Conservation (phyloP, 1,284 basidiomycete species). For the Tetrapyrgos nigripes region DNA sequence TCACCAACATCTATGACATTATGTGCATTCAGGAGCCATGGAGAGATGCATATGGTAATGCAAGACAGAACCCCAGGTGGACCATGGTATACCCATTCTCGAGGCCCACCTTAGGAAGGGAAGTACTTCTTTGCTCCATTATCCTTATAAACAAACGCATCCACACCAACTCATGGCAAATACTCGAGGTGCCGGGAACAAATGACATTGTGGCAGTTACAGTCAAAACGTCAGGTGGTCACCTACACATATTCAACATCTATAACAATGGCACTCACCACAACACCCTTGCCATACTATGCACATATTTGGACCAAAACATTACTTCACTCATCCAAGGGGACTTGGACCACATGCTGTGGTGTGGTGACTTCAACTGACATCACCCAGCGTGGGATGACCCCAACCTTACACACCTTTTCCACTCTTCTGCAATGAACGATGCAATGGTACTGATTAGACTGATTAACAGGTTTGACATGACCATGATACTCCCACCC, state of each 20-base stretch:
- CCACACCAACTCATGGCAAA: slow-evolving; percentile 28
- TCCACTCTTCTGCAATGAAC: slow-evolving; percentile 24
- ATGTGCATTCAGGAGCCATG: slow-evolving; percentile 36
- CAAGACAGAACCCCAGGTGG: slow-evolving; percentile 17
- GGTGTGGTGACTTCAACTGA: slow-evolving; percentile 55
- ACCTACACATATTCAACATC: slow-evolving; percentile 31
- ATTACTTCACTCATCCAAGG: not conserved
- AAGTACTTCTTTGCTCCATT: slow-evolving; percentile 20
- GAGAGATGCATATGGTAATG: slow-evolving; percentile 21
- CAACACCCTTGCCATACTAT: slow-evolving; percentile 10
- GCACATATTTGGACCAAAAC: not conserved
- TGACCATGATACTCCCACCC: slow-evolving; percentile 34
- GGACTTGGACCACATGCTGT: slow-evolving; percentile 23
- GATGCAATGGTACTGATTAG: slow-evolving; percentile 23
- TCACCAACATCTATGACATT: slow-evolving; percentile 26
- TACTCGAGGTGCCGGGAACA: slow-evolving; percentile 20
- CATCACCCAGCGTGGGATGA: slow-evolving; percentile 57
- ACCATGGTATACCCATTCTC: slow-evolving; percentile 20
- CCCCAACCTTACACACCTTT: slow-evolving; percentile 40
- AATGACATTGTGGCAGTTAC: slow-evolving; percentile 33
- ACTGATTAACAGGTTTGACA: slow-evolving; percentile 18
- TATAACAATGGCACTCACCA: slow-evolving; percentile 30
- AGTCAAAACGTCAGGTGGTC: slow-evolving; percentile 12
- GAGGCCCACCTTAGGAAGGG: not conserved
- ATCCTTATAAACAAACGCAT: slow-evolving; percentile 31